These are phyloP conservation scores for Cardamine chenopodiifolia DNA, from an alignment of 345 rosid genomes.

Conservation along the genomic window DNA sequence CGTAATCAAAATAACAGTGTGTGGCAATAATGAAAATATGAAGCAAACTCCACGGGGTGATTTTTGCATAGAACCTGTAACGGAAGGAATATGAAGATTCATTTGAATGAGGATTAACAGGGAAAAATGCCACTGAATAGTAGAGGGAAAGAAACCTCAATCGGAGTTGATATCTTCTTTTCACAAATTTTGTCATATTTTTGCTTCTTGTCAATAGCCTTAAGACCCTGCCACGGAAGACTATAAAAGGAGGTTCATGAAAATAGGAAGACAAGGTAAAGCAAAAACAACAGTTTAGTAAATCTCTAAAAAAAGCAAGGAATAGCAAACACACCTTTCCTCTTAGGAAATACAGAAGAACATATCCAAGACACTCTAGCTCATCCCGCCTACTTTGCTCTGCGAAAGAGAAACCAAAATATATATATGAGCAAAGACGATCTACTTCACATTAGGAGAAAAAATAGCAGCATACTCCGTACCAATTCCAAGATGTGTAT, in stretches of 20 bases:
- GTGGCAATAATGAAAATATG: conserved; percentile 85
- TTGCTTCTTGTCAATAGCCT: conserved; percentile 84
- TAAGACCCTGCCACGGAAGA: conserved; percentile 93
- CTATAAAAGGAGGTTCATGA: conserved; percentile 45
- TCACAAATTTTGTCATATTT: conserved; percentile 86
- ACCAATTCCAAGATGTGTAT: conserved; percentile 98
- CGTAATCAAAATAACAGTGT: conserved; percentile 81
- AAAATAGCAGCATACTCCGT: conserved; percentile 27
- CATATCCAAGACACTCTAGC: conserved; percentile 77
- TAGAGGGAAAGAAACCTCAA: conserved; percentile 57
- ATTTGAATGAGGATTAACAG: background rate
- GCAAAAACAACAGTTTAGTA: background rate
- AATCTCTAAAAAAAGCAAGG: background rate
- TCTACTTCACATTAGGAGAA: conserved; percentile 5
- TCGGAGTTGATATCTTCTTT: conserved; percentile 83
- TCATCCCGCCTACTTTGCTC: conserved; percentile 86
- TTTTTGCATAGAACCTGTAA: conserved; percentile 74
- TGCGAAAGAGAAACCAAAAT: conserved; percentile 30
- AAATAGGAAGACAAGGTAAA: conserved; percentile 7
- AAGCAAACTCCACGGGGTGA: conserved; percentile 82
- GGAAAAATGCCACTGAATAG: background rate
- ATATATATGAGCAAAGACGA: background rate
- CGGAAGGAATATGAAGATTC: background rate
- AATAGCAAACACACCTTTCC: conserved; percentile 70
- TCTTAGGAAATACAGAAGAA: conserved; percentile 72